phyloP scores from a whole-genome alignment of 305 asterid genomes.

The Nicotiana rustica region DNA sequence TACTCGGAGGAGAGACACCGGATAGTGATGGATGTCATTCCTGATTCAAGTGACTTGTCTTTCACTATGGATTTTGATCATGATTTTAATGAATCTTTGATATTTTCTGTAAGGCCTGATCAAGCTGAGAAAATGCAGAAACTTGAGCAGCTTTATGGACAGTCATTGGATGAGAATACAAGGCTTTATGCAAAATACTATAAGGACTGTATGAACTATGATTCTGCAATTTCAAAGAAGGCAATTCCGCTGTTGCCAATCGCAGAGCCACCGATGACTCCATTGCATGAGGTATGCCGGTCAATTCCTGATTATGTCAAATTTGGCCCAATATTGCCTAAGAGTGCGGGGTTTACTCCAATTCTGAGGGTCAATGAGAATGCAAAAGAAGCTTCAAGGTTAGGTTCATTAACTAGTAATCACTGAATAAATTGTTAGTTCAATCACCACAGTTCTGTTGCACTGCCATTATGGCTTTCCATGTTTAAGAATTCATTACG shows the following conservation, averaged over 20 bases:
- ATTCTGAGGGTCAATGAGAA: conserved; percentile 48
- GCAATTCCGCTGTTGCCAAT: conserved; percentile 79
- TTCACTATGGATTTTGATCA: conserved; percentile 70
- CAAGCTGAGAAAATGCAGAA: conserved; percentile 74
- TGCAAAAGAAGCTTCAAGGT: conserved; percentile 55
- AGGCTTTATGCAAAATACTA: conserved; percentile 76
- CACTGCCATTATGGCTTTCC: not conserved
- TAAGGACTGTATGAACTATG: conserved; percentile 72
- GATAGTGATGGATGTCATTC: conserved; percentile 76
- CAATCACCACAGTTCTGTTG: not conserved
- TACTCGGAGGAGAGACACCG: conserved; percentile 72
- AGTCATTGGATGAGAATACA: conserved; percentile 77
- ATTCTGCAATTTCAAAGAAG: conserved; percentile 65
- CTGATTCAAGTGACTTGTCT: conserved; percentile 72
- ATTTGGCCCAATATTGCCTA: conserved; percentile 85
- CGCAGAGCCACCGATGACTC: conserved; percentile 85
- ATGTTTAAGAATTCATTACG: not conserved
- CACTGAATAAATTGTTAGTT: conserved; percentile 22
- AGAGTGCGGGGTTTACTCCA: conserved; percentile 80
- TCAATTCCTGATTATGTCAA: conserved; percentile 79
- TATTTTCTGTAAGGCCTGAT: conserved; percentile 82
- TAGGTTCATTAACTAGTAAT: conserved; percentile 13
- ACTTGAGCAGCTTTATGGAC: conserved; percentile 69
- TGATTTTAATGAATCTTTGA: conserved; percentile 66
- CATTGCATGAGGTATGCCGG: conserved; percentile 62